Evolutionary conservation across 345 rosid genomes (phyloP).

Genomic region (Murraya paniculata): DNA sequence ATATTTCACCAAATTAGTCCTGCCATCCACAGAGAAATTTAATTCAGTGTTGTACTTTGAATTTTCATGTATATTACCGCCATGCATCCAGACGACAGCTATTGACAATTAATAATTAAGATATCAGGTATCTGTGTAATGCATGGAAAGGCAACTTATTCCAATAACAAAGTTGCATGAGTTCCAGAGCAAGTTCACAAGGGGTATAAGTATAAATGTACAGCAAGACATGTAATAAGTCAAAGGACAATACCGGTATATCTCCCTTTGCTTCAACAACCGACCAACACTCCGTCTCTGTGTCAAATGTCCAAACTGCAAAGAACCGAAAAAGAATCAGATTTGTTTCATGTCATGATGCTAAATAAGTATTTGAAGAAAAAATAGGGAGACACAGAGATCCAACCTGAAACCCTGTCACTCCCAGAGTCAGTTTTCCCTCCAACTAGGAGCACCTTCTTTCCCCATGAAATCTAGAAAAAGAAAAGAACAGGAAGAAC

Average conservation of each 20-base stretch:
- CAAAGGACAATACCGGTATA: constrained; percentile 54
- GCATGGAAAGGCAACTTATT: neutral
- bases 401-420: constrained; percentile 82
- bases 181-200: neutral
- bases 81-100: neutral
- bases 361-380: constrained; percentile 4
- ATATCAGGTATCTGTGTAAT: neutral
- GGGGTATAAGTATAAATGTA: neutral
- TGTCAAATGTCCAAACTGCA: constrained; percentile 91
- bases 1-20: neutral
- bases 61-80: neutral
- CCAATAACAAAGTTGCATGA: neutral
- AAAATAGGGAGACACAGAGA: neutral
- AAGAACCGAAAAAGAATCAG: constrained; percentile 20
- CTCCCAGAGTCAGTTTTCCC: constrained; percentile 84
- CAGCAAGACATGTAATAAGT: neutral
- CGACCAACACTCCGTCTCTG: constrained; percentile 90
- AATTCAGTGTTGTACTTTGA: neutral
- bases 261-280: constrained; percentile 95
- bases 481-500: constrained; percentile 12
- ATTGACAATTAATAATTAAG: neutral
- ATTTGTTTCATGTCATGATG: constrained; percentile 4
- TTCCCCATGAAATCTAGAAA: constrained; percentile 90
- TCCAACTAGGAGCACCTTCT: constrained; percentile 79
- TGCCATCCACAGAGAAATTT: neutral